Evolutionary conservation across 2,329 filamentous ascomycete species (phyloP), one percentile per base, ranked within the genome.

Genomic region (Pseudocercospora musae): DNA sequence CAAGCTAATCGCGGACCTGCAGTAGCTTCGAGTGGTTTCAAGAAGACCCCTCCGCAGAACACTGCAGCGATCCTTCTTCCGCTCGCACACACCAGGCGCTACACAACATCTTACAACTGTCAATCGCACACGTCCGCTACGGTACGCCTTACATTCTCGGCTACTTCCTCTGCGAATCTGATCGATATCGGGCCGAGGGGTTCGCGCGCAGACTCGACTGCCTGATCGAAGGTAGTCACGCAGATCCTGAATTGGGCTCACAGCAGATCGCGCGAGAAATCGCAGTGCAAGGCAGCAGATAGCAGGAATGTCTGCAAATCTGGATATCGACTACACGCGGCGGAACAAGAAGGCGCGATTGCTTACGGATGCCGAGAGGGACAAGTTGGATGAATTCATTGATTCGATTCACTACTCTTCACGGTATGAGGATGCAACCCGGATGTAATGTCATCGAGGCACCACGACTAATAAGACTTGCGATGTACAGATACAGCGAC

Each of bases 341-440:
- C 90, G 94, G 76, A 98, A 98, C 81, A 89, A 90, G 80, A 86
- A 87, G 75, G 91, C 95, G 46, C 87, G 94, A 65, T 85, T 89
- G 66, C 81, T 99, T 61, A 87, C 88, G 31, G 92, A 97, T 66
- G 80, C 84, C 18, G 95, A 99, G 83, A 87, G 90, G 68, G 87
- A 89, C 69, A 87, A 89, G 64, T 83, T 99, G 62, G 92, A 97
- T 65, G 93, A 98, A 77, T 98, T 91, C 75, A 87, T 95, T 69
- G 92, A 98, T 72, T 86, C 87, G 31, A 99, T 99, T 71, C 93
- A 98, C 79, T 99, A 99, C 80, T 98, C 94, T 57, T 86, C 90
- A 67, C 87, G 92, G 92, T 96, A 82, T 72, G 84, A 74, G n/a
- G 3, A 13, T 25, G 33, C 25, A 13, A 21, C 40, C 9, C 9